Conservation (phyloP, 257 asterid genomes). For the Nemophila menziesii region DNA sequence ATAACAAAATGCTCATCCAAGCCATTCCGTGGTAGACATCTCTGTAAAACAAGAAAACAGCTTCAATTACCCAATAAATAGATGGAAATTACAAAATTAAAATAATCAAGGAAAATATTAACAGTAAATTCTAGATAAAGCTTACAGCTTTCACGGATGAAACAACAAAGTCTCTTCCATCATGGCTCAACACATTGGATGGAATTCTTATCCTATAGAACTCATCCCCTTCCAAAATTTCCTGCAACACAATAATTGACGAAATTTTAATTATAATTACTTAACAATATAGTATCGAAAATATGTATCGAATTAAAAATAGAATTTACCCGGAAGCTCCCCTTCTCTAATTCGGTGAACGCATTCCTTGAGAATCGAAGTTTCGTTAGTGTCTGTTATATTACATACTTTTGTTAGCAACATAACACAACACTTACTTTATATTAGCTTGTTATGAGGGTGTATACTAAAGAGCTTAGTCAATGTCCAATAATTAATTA, state of each 20-base stretch:
- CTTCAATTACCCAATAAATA: neutral
- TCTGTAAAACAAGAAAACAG: constrained; percentile 33
- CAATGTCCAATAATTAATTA: neutral
- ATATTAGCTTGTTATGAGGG: too few relatives aligned
- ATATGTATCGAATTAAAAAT: constrained; percentile 4
- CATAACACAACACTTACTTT: neutral
- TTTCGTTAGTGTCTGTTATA: constrained; percentile 75
- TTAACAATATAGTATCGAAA: neutral
- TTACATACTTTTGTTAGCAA: neutral
- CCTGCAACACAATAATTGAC: constrained; percentile 32
- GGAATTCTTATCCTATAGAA: constrained; percentile 79
- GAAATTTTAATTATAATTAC: constrained; percentile 4
- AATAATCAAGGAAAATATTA: neutral
- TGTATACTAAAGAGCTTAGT: too few relatives aligned
- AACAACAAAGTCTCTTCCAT: constrained; percentile 60
- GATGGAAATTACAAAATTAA: neutral
- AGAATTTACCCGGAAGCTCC: constrained; percentile 48
- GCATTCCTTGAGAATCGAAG: constrained; percentile 81
- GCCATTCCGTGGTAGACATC: constrained; percentile 80
- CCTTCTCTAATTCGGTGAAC: constrained; percentile 57
- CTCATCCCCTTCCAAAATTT: constrained; percentile 76
- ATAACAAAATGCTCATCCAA: constrained; percentile 90
- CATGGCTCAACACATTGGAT: constrained; percentile 57
- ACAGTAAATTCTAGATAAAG: constrained; percentile 1
- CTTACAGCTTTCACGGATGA: constrained; percentile 91